phyloP scores from a whole-genome alignment of 352 stramenopile genomes.

The Peronospora destructor region DNA sequence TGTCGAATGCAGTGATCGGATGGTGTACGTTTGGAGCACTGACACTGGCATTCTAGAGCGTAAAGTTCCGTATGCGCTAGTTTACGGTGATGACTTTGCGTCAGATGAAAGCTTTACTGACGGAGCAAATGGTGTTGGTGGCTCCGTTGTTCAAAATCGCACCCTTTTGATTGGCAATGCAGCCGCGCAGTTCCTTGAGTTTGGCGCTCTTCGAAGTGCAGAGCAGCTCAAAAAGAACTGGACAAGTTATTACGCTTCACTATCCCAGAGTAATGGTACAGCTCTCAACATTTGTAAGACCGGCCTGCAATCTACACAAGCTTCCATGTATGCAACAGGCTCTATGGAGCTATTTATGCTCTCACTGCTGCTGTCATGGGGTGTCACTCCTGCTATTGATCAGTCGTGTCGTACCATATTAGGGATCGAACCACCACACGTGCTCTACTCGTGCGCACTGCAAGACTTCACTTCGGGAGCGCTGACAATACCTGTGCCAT shows the following conservation, averaged over 20 bases:
- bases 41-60: slow-evolving; percentile 75
- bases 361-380: slow-evolving; percentile 74
- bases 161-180: slow-evolving; percentile 51
- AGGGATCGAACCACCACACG: slow-evolving; percentile 41
- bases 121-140: neutral
- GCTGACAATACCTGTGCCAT: slow-evolving; percentile 66
- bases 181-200: slow-evolving; percentile 55
- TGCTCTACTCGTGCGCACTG: slow-evolving; percentile 64
- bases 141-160: slow-evolving; percentile 35
- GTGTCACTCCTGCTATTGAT: slow-evolving; percentile 58
- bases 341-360: slow-evolving; percentile 68
- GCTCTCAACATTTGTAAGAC: neutral
- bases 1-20: slow-evolving; percentile 64
- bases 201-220: slow-evolving; percentile 53
- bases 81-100: slow-evolving; percentile 44
- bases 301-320: neutral
- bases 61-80: slow-evolving; percentile 40
- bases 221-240: slow-evolving; percentile 67
- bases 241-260: slow-evolving; percentile 48
- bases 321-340: slow-evolving; percentile 54
- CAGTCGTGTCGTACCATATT: slow-evolving; percentile 47
- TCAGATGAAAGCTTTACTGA: slow-evolving; percentile 7
- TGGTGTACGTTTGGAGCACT: slow-evolving; percentile 76
- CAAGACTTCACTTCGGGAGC: slow-evolving; percentile 45
- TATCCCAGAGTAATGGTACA: slow-evolving; percentile 9